Conservation (phyloP, 768 basidiomycete species). For the Tephrocybe sp. region DNA sequence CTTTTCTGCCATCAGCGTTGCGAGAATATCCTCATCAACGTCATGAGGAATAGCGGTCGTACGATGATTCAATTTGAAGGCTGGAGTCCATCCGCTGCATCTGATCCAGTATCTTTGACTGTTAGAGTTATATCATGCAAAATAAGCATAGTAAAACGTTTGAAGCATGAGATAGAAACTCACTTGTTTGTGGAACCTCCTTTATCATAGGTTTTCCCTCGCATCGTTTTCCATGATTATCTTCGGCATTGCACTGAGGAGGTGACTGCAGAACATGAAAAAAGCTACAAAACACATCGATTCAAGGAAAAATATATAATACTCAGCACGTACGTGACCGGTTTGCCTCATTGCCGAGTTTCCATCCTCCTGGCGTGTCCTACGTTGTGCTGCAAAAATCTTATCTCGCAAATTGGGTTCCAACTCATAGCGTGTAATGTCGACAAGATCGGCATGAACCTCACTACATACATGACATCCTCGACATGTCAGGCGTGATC, state of each 20-base stretch:
- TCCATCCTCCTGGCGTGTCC: background rate
- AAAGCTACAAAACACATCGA: background rate
- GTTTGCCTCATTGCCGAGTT: background rate
- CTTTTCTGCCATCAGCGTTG: background rate
- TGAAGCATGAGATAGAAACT: background rate
- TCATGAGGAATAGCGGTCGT: conserved; percentile 2
- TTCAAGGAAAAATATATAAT: background rate
- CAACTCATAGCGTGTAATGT: conserved; percentile 1
- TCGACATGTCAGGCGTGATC: background rate
- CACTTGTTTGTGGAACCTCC: background rate
- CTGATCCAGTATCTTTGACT: conserved; percentile 3
- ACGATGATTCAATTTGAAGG: background rate
- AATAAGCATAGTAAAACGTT: background rate
- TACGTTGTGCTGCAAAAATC: background rate
- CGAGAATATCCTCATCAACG: conserved; percentile 3
- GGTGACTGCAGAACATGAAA: background rate
- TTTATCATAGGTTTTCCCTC: conserved; percentile 4
- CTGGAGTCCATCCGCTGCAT: background rate
- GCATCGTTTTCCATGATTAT: background rate
- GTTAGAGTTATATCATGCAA: background rate
- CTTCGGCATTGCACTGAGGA: background rate
- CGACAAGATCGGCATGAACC: background rate
- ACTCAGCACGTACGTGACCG: background rate
- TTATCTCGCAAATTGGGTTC: background rate
- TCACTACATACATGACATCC: conserved; percentile 5